Evolutionary conservation across 2,329 filamentous ascomycete species (phyloP).

Genomic region (Geosmithia flava): DNA sequence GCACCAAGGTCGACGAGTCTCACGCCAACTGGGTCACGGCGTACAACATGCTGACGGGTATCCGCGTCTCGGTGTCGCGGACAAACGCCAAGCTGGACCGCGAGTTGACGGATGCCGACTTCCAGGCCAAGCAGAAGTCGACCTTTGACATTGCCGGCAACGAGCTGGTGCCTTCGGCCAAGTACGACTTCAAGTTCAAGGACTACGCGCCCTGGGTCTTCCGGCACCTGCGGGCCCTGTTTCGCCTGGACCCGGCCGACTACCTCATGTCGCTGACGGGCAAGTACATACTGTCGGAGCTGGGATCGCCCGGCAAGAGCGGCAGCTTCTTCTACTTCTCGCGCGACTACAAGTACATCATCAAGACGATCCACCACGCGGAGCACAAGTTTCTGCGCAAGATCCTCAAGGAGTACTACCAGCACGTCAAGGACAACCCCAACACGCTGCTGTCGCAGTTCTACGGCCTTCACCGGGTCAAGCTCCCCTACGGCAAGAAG

Average conservation of each 20-base stretch:
- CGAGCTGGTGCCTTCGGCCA: constrained; percentile 91
- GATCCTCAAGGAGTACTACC: constrained; percentile 83
- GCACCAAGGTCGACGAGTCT: constrained; percentile 94
- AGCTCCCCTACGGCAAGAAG: constrained; percentile 95
- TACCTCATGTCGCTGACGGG: constrained; percentile 97
- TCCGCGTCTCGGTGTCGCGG: constrained; percentile 89
- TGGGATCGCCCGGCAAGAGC: constrained; percentile 94
- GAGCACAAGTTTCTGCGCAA: constrained; percentile 83
- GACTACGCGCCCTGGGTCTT: constrained; percentile 99
- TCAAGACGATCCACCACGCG: constrained; percentile 96
- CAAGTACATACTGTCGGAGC: constrained; percentile 95
- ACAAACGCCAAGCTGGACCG: constrained; percentile 96
- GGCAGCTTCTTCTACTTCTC: constrained; percentile 99
- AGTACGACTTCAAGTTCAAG: constrained; percentile 99
- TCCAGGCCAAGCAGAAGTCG: constrained; percentile 90
- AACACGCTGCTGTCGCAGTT: constrained; percentile 97
- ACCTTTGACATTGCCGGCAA: constrained; percentile 98
- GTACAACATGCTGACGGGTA: constrained; percentile 99
- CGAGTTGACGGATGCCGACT: constrained; percentile 80
- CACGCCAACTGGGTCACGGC: constrained; percentile 96
- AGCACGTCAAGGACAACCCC: constrained; percentile 83
- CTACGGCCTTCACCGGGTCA: constrained; percentile 92
- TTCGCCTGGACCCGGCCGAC: constrained; percentile 88
- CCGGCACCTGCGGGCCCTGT: constrained; percentile 75
- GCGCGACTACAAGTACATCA: constrained; percentile 98